Conservation (phyloP, 75 land plant genomes). For the Sequoia sempervirens region DNA sequence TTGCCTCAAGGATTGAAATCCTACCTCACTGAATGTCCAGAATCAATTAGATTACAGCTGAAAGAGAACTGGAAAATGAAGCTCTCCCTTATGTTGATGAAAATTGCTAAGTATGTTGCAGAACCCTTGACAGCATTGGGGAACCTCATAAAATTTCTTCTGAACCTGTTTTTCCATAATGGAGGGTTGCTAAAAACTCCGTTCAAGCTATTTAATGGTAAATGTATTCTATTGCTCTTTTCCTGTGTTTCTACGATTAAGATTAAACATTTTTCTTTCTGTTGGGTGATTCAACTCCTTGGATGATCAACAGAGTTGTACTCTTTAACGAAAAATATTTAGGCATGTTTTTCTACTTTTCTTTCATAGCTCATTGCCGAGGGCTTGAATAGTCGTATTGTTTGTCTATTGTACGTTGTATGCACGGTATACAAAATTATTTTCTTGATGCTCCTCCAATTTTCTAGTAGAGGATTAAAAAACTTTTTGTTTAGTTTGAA, state of each 20-base stretch:
- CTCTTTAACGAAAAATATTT: too few species aligned
- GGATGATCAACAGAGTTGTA: too few species aligned
- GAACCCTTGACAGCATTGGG: not conserved
- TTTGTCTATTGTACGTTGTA: too few species aligned
- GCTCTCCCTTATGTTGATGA: not conserved
- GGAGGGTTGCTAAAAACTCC: not conserved
- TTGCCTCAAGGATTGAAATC: not conserved
- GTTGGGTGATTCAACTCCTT: too few species aligned
- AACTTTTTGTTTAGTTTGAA: too few species aligned
- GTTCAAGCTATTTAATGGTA: not conserved
- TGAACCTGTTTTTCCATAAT: not conserved
- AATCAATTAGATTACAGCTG: not conserved
- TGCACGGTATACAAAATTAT: too few species aligned
- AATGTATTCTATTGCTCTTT: not conserved
- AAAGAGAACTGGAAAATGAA: not conserved
- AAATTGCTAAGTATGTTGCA: not conserved
- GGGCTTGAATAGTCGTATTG: too few species aligned
- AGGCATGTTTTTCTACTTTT: constrained; percentile 1
- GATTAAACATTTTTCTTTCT: too few species aligned
- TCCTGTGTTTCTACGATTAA: not conserved
- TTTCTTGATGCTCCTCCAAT: too few species aligned
- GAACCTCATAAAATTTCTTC: not conserved
- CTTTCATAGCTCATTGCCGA: too few species aligned
- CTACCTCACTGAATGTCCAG: not conserved
- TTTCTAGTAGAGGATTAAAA: too few species aligned